A percentile compares a stretch with the other conserved stretches of the same genome.
These are phyloP conservation scores for Plenodomus biglobosus DNA, from an alignment of 2,329 filamentous ascomycete species.

Conservation along the genomic window DNA sequence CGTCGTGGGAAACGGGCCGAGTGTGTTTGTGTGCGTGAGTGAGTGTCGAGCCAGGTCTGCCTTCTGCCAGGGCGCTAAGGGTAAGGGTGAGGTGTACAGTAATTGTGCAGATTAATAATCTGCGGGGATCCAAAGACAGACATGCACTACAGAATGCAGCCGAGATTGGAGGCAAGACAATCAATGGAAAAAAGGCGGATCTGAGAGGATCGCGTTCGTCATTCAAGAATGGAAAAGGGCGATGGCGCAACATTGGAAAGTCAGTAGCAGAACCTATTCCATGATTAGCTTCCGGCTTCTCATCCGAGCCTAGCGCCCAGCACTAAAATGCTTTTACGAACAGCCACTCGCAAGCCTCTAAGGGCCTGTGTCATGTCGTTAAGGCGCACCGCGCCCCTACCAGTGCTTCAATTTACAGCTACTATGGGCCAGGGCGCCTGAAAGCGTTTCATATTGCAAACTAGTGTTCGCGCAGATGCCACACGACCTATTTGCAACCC, in stretches of 20 bases:
- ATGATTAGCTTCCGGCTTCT: conserved; percentile 29
- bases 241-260: conserved; percentile 7
- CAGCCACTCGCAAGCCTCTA: conserved; percentile 10
- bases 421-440: background rate
- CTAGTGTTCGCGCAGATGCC: too few relatives aligned
- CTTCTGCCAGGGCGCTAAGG: background rate
- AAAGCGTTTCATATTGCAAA: background rate
- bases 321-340: conserved; percentile 32
- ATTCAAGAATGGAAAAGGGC: conserved; percentile 15
- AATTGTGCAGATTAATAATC: conserved; percentile 1
- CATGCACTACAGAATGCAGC: background rate
- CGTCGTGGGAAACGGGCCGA: conserved; percentile 7
- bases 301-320: conserved; percentile 25
- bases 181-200: background rate
- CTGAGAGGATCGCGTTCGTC: conserved; percentile 7
- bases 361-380: conserved; percentile 13
- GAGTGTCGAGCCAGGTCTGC: background rate
- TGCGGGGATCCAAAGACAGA: background rate
- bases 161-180: background rate
- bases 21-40: too few relatives aligned
- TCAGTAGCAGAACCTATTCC: conserved; percentile 36
- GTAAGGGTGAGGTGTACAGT: background rate
- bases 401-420: background rate
- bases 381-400: conserved; percentile 14
- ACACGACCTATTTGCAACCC: too few relatives aligned